Conservation (phyloP, 164 flowering plant genomes). For the Hamamelis virginiana region DNA sequence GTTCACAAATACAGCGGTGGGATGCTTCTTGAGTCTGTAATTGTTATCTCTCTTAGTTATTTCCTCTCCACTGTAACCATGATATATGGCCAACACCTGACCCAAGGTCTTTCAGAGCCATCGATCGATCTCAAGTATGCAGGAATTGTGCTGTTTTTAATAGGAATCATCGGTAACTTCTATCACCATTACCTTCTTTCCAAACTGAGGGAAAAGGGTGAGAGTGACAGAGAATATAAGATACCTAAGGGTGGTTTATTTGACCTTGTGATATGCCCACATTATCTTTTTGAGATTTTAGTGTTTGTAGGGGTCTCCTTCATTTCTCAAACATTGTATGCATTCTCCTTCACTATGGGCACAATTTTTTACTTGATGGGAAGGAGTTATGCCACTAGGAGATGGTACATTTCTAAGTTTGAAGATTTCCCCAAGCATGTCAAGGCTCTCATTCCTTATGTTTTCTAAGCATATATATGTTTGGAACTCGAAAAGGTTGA, state of each 20-base stretch:
- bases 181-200: conserved; percentile 7
- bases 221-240: not conserved
- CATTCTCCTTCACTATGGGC: conserved; percentile 40
- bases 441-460: conserved; percentile 63
- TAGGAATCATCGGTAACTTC: conserved; percentile 3
- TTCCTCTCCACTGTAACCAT: not conserved
- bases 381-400: conserved; percentile 65
- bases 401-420: conserved; percentile 70
- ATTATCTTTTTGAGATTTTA: conserved; percentile 66
- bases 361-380: conserved; percentile 45
- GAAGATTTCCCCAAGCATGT: conserved; percentile 54
- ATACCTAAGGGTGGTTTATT: conserved; percentile 9
- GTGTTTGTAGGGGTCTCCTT: conserved; percentile 49
- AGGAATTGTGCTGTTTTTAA: not conserved
- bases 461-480: conserved; percentile 34
- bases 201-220: not conserved
- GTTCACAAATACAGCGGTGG: conserved; percentile 7
- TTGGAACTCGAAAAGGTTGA: not conserved
- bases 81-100: not conserved
- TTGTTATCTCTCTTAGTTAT: not conserved
- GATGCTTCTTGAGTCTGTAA: not conserved
- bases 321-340: conserved; percentile 57
- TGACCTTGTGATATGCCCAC: conserved; percentile 67
- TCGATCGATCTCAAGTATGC: not conserved
- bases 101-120: not conserved